These are phyloP conservation scores for Lactarius pseudohatsudake DNA, from an alignment of 768 basidiomycete species.

Conservation along the genomic window DNA sequence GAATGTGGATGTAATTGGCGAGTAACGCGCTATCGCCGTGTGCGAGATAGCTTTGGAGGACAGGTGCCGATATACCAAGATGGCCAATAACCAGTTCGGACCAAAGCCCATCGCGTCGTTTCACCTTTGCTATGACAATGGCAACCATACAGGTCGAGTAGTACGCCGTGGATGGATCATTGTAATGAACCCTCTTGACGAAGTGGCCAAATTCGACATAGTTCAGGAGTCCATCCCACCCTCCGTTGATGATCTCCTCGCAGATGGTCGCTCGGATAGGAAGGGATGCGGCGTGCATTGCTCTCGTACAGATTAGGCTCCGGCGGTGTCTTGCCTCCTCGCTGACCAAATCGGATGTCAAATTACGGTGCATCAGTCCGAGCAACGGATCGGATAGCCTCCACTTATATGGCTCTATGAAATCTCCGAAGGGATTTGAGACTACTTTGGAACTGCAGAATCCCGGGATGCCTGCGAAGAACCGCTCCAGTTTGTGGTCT, in stretches of 20 bases:
- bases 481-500: constrained; percentile 2
- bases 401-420: neutral
- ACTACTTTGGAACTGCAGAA: neutral
- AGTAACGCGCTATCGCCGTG: constrained; percentile 8
- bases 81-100: neutral
- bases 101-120: neutral
- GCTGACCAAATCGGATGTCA: neutral
- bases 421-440: neutral
- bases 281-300: neutral
- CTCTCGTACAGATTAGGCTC: neutral
- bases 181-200: neutral
- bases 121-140: neutral
- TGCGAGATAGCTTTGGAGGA: neutral
- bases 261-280: neutral
- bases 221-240: neutral
- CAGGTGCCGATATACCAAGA: neutral
- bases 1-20: neutral
- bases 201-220: neutral
- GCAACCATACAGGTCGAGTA: neutral
- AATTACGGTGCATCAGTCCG: neutral
- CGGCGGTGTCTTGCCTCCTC: neutral
- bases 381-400: neutral
- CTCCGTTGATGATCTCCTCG: neutral
- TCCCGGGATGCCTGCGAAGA: constrained; percentile 11
- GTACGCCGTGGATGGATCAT: neutral